Evolutionary conservation across 179 eudicot species (phyloP).

Genomic region (Actinidia chinensis): DNA sequence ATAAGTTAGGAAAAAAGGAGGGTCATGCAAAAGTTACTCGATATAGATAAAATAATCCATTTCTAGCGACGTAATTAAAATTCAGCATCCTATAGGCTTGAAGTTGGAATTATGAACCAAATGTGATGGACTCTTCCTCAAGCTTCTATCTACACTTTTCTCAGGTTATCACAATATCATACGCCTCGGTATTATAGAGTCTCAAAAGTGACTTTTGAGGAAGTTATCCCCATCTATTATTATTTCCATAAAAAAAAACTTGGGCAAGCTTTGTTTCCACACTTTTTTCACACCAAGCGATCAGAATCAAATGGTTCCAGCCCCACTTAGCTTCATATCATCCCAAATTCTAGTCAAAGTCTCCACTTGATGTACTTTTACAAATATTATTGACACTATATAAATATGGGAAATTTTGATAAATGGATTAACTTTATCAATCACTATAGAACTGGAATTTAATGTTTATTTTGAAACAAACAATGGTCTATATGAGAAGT

Average conservation of each 20-base stretch:
- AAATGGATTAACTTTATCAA: too few species aligned
- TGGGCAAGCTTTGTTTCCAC: conserved; percentile 80
- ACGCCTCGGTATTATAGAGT: conserved; percentile 71
- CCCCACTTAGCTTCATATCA: conserved; percentile 61
- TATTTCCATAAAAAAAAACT: conserved; percentile 88
- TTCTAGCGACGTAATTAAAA: too few species aligned
- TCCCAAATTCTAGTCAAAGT: conserved; percentile 73
- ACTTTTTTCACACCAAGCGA: conserved; percentile 60
- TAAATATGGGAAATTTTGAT: too few species aligned
- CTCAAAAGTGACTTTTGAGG: conserved; percentile 92
- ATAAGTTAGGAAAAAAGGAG: too few species aligned
- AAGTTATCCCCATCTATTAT: conserved; percentile 84
- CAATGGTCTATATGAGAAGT: too few species aligned
- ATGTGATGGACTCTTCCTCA: conserved; percentile 77
- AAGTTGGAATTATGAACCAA: conserved; percentile 82
- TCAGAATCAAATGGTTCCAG: conserved; percentile 87
- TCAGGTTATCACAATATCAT: conserved; percentile 83
- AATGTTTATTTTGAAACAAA: too few species aligned
- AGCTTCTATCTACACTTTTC: conserved; percentile 92
- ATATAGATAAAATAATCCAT: too few species aligned
- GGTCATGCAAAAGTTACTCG: too few species aligned
- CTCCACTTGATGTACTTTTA: conserved; percentile 56
- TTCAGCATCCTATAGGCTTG: conserved; percentile 77
- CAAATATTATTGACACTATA: too few species aligned
- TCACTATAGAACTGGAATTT: too few species aligned